Evolutionary conservation across 805 yeast genomes (phyloP), one percentile per base, ranked within the genome.

Genomic region (Teunomyces lycoperdinae): DNA sequence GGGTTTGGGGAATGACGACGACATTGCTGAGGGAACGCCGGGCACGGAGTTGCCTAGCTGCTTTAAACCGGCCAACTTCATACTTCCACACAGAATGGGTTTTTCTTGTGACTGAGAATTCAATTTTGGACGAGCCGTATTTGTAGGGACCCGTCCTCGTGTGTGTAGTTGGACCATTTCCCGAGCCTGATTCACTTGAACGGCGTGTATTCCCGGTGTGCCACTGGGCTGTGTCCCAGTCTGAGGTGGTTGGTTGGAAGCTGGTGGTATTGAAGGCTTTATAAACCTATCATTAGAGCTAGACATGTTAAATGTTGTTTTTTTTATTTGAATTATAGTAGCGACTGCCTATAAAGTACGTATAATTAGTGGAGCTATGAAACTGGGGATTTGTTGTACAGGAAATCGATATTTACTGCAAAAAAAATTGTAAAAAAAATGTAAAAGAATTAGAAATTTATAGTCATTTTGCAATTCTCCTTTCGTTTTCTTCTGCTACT

Each of bases 171-270:
- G 58, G 41, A 77, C 82, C 83, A 85, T 76, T 54, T 84, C 83
- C 47, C 90, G 70, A 2, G 92, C 92, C 26, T 78, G 64, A 51
- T 74, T 74, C 4, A 84, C 71, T 51, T 83, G 83, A 3, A 81
- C 68, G 0, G 84, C 80, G 32, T 74, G 70, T 29, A 84, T 79
- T 3, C 84, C 80, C 9, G 46, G 41, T 17, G 45, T 20, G n/a
- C 40, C 43, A 36, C 33, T 14, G 11, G 47, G 44, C 17, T 20
- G 17, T 6, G 42, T 20, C 26, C 30, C 41, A 5, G 30, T 28
- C 5, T 9, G 41, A 14, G 7, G 17, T 6, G 30, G 10, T 14
- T 26, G 41, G 5, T n/a, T 13, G n/a, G 41, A 26, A 5, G 20
- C 14, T 26, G 27, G 32, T 44, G 47, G 43, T 20, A 20, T 28